Conservation (phyloP, 805 yeast species). For the Saturnispora hagleri region DNA sequence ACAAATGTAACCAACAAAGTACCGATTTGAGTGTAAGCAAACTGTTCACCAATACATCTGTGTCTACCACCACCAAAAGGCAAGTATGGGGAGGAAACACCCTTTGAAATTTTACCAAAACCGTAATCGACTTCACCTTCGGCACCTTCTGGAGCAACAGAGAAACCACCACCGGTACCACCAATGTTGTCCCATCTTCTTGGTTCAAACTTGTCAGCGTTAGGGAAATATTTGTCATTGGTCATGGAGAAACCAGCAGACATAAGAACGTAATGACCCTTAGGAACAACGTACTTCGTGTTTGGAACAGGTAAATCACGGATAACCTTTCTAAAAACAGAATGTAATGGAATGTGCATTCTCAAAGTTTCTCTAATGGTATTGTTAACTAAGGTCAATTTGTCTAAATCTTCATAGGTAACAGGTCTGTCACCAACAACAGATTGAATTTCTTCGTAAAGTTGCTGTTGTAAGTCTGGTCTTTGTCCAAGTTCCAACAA, state of each 20-base stretch:
- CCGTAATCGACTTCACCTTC: conserved; percentile 66
- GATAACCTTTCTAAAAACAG: conserved; percentile 86
- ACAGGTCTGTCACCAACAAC: conserved; percentile 57
- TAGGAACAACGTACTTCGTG: conserved; percentile 73
- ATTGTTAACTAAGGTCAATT: conserved; percentile 74
- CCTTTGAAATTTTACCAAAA: conserved; percentile 93
- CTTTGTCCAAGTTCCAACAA: conserved; percentile 82
- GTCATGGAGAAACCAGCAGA: conserved; percentile 89
- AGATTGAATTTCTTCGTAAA: conserved; percentile 62
- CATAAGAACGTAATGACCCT: conserved; percentile 81
- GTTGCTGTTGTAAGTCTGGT: conserved; percentile 76
- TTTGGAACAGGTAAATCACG: conserved; percentile 72
- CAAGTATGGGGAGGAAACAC: conserved; percentile 89
- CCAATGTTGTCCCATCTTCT: conserved; percentile 65
- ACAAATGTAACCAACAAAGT: conserved; percentile 68
- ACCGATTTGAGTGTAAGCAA: conserved; percentile 90
- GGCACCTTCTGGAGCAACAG: conserved; percentile 29
- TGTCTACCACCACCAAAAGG: conserved; percentile 99
- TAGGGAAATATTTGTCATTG: conserved; percentile 69
- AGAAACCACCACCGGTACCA: conserved; percentile 22
- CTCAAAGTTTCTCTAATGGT: conserved; percentile 89
- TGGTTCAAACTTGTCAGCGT: conserved; percentile 66
- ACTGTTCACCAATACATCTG: conserved; percentile 98
- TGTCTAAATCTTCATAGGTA: conserved; percentile 73
- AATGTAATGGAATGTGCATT: conserved; percentile 93